Percentiles rank a stretch among this genome's conserved stretches.
phyloP scores from a whole-genome alignment of 768 basidiomycete genomes.

The Hypsizygus marmoreus region DNA sequence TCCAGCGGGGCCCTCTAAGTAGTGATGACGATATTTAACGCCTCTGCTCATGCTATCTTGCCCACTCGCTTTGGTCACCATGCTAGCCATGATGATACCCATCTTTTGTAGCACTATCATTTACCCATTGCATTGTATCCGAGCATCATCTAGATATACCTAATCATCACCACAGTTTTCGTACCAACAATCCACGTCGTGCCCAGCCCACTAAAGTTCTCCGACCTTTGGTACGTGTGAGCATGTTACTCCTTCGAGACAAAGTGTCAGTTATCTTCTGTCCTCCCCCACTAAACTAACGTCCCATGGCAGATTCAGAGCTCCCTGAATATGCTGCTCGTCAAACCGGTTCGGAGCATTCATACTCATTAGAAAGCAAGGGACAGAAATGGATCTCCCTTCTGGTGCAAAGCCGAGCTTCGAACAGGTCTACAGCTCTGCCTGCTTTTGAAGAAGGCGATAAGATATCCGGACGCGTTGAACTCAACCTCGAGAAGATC shows the following conservation, averaged over 20 bases:
- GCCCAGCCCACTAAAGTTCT: no score
- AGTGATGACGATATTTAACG: conserved; percentile 2
- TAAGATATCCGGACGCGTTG: conserved; percentile 49
- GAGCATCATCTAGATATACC: conserved; percentile 4
- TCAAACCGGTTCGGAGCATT: conserved; percentile 29
- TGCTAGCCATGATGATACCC: conserved; percentile 20
- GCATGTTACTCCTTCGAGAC: no score
- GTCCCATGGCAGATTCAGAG: conserved; percentile 17
- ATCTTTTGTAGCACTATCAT: conserved; percentile 16
- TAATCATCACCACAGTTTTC: no score
- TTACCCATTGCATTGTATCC: conserved; percentile 3
- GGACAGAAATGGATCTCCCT: conserved; percentile 52
- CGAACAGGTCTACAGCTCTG: no score
- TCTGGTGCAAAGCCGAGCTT: conserved; percentile 49
- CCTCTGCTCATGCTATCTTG: background rate
- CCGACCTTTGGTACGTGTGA: no score
- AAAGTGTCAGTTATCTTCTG: no score
- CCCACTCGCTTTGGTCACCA: conserved; percentile 13
- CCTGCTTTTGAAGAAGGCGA: conserved; percentile 54
- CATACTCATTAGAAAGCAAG: conserved; percentile 44
- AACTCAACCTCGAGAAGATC: conserved; percentile 50
- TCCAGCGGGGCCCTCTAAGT: conserved; percentile 18
- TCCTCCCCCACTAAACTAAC: no score
- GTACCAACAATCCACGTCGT: no score
- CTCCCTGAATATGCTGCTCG: conserved; percentile 21